Conservation (phyloP, 352 stramenopile genomes). For the Phytophthora parvispora region DNA sequence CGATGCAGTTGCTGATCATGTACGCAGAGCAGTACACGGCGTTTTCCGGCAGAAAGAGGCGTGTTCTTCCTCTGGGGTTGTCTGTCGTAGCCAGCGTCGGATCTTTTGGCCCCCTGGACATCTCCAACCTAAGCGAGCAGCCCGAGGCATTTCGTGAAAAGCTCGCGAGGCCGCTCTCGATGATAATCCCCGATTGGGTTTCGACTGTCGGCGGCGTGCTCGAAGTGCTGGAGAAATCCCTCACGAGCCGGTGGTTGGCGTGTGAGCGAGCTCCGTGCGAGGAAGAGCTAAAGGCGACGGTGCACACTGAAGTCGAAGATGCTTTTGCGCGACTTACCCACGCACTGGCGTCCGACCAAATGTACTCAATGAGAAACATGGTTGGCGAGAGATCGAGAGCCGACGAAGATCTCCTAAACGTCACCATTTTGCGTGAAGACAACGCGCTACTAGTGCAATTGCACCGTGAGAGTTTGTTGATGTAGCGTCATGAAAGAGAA, state of each 20-base stretch:
- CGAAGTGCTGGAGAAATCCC: constrained; percentile 19
- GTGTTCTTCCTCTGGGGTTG: constrained; percentile 10
- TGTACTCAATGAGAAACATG: constrained; percentile 27
- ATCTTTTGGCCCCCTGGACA: constrained; percentile 7
- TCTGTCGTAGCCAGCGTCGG: constrained; percentile 27
- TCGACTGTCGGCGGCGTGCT: constrained; percentile 22
- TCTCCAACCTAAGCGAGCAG: constrained; percentile 4
- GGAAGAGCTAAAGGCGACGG: constrained; percentile 9
- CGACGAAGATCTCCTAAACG: not conserved
- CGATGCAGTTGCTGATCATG: constrained; percentile 21
- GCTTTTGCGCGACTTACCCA: constrained; percentile 30
- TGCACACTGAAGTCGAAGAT: constrained; percentile 14
- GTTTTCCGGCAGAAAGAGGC: not conserved
- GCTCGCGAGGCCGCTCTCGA: constrained; percentile 8
- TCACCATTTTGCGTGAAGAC: constrained; percentile 4
- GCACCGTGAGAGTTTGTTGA: not conserved
- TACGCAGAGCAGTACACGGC: constrained; percentile 23
- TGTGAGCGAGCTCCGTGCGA: constrained; percentile 25
- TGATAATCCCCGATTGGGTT: constrained; percentile 23
- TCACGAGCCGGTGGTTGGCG: constrained; percentile 15
- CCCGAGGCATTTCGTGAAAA: constrained; percentile 12
- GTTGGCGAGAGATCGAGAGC: not conserved
- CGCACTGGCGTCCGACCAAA: constrained; percentile 21
- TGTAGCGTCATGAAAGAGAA: too few species aligned
- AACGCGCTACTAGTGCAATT: constrained; percentile 6